Evolutionary conservation across 139 green algal species (phyloP).

Genomic region (Chlamydomonas sphaeroides): DNA sequence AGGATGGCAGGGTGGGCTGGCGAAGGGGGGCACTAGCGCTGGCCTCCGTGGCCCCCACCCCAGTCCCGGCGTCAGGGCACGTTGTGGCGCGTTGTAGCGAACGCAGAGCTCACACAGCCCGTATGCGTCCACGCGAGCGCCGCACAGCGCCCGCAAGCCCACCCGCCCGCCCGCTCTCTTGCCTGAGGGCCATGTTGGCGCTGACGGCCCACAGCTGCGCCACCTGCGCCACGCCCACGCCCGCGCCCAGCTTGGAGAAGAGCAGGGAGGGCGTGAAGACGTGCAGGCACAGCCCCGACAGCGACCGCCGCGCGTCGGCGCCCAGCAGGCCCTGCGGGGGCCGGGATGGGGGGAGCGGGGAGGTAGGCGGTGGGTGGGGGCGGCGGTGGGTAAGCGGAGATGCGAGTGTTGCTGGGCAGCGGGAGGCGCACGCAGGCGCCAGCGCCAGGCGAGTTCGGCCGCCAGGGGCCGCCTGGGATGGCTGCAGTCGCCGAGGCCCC

Average conservation of each 20-base stretch:
- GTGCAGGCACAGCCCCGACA: constrained; percentile 16
- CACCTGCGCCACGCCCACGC: constrained; percentile 11
- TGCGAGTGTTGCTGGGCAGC: no score
- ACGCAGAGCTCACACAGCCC: background rate
- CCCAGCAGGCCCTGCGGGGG: constrained; percentile 28
- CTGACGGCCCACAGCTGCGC: background rate
- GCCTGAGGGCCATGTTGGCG: constrained; percentile 28
- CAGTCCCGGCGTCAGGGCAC: no score
- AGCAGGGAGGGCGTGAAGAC: constrained; percentile 50
- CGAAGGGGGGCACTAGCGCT: no score
- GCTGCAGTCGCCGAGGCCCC: no score
- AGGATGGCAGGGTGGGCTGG: no score
- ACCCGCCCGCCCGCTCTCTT: background rate
- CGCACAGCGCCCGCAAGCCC: background rate
- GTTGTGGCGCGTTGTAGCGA: no score
- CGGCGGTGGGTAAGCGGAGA: background rate
- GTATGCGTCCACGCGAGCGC: background rate
- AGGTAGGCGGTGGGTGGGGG: background rate
- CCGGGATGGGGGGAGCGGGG: background rate
- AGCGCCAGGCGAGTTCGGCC: no score
- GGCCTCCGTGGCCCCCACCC: no score
- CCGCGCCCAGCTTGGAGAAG: constrained; percentile 23
- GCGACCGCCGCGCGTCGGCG: constrained; percentile 20
- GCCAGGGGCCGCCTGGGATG: no score
- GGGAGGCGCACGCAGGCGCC: no score